phyloP scores from a whole-genome alignment of 257 asterid species.

The Nemophila menziesii region DNA sequence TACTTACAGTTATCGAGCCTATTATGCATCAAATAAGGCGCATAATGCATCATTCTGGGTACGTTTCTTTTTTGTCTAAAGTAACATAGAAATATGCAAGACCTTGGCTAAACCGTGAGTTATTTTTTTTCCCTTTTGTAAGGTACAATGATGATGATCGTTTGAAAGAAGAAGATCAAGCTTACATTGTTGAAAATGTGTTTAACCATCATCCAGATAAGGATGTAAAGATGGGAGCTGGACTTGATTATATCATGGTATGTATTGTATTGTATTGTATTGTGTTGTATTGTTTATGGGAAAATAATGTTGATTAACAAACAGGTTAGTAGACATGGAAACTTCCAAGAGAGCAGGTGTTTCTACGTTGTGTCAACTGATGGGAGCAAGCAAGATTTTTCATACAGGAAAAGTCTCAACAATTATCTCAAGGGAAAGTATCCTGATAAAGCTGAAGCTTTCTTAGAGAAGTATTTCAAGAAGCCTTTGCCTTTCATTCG shows the following conservation, averaged over 20 bases:
- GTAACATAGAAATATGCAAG: neutral
- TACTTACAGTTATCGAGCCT: constrained; percentile 48
- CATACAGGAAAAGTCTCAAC: constrained; percentile 69
- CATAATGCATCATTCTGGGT: constrained; percentile 65
- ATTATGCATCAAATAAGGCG: constrained; percentile 64
- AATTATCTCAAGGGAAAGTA: constrained; percentile 43
- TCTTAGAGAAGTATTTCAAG: constrained; percentile 49
- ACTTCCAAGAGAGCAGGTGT: constrained; percentile 76
- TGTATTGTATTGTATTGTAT: constrained; percentile 3
- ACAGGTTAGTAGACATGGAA: constrained; percentile 60
- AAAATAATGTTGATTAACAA: constrained; percentile 17
- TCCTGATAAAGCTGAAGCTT: constrained; percentile 64
- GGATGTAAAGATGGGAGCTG: constrained; percentile 66
- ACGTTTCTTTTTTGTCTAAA: constrained; percentile 13
- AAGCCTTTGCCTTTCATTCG: too few relatives aligned
- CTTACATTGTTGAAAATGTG: constrained; percentile 53
- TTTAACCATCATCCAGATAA: constrained; percentile 80
- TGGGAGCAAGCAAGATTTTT: constrained; percentile 62
- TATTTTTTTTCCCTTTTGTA: constrained; percentile 5
- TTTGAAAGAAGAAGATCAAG: constrained; percentile 69
- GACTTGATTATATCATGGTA: constrained; percentile 68
- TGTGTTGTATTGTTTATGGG: constrained; percentile 9
- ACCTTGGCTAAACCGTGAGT: constrained; percentile 1
- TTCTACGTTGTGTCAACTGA: constrained; percentile 61
- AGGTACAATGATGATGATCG: constrained; percentile 90